These are phyloP conservation scores for Rhodotorula babjevae DNA, from an alignment of 768 basidiomycete genomes.

Conservation along the genomic window DNA sequence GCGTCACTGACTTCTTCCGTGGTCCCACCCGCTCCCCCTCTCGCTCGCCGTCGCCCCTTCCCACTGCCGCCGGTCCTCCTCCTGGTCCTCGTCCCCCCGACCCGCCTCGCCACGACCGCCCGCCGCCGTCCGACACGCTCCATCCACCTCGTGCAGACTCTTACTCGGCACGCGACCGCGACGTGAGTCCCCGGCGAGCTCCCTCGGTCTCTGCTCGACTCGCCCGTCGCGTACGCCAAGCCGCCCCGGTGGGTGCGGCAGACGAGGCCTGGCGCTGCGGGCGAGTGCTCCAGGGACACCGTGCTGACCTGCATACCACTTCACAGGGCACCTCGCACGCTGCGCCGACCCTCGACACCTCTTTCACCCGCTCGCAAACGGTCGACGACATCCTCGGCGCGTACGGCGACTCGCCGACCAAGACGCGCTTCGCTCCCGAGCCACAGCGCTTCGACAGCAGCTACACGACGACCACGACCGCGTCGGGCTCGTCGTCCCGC, in stretches of 20 bases:
- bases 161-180: too few relatives aligned
- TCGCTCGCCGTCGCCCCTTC: neutral
- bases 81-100: neutral
- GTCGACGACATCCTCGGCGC: conserved; percentile 28
- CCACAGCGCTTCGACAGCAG: conserved; percentile 13
- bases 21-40: neutral
- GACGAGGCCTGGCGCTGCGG: too few relatives aligned
- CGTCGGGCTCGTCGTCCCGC: neutral
- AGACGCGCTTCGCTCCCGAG: conserved; percentile 6
- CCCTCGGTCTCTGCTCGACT: too few relatives aligned
- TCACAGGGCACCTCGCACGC: neutral
- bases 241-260: too few relatives aligned
- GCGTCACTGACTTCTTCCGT: conserved; percentile 13
- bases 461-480: neutral
- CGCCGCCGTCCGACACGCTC: neutral
- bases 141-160: neutral
- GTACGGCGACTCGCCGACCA: conserved; percentile 32
- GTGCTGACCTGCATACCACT: neutral
- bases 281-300: too few relatives aligned
- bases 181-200: too few relatives aligned
- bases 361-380: neutral
- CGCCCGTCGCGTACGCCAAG: too few relatives aligned
- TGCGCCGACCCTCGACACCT: neutral
- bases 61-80: neutral
- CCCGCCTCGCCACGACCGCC: too few relatives aligned